A percentile compares a stretch with the other conserved stretches of the same genome.
Evolutionary conservation across 2,329 filamentous ascomycete genomes (phyloP).

Genomic region (Colletotrichum simmondsii): DNA sequence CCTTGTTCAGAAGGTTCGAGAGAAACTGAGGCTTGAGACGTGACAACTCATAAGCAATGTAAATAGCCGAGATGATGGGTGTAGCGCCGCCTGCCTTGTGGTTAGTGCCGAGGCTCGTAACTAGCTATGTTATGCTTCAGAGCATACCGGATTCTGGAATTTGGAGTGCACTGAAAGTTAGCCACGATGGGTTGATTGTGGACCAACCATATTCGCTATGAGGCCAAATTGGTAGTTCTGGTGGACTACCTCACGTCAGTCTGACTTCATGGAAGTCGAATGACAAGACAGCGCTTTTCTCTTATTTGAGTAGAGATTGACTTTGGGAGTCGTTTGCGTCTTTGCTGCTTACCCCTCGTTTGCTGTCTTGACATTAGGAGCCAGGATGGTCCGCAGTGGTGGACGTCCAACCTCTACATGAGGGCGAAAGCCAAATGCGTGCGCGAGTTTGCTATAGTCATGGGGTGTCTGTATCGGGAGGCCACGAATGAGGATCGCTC

Average conservation of each 20-base stretch:
- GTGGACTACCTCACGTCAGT: constrained; percentile 35
- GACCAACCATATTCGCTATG: constrained; percentile 50
- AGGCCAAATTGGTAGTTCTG: constrained; percentile 51
- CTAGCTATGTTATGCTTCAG: neutral
- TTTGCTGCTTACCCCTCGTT: constrained; percentile 44
- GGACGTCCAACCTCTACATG: constrained; percentile 48
- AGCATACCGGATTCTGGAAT: constrained; percentile 42
- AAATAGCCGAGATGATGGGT: constrained; percentile 45
- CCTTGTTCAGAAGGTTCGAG: constrained; percentile 40
- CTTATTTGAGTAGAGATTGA: too few relatives aligned
- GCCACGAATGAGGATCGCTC: constrained; percentile 46
- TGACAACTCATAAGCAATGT: constrained; percentile 40
- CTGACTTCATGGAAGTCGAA: too few relatives aligned
- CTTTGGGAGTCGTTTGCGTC: too few relatives aligned
- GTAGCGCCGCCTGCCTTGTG: constrained; percentile 44
- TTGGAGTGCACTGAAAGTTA: constrained; percentile 44
- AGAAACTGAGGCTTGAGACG: constrained; percentile 42
- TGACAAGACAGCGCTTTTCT: neutral
- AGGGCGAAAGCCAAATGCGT: constrained; percentile 46
- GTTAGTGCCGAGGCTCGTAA: neutral
- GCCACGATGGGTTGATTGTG: constrained; percentile 48
- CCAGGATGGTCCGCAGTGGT: constrained; percentile 44
- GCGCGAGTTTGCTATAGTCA: constrained; percentile 47
- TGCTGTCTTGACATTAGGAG: constrained; percentile 48
- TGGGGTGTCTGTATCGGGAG: constrained; percentile 44